Evolutionary conservation across 345 rosid genomes (phyloP).

Genomic region (Gossypium sturtianum): DNA sequence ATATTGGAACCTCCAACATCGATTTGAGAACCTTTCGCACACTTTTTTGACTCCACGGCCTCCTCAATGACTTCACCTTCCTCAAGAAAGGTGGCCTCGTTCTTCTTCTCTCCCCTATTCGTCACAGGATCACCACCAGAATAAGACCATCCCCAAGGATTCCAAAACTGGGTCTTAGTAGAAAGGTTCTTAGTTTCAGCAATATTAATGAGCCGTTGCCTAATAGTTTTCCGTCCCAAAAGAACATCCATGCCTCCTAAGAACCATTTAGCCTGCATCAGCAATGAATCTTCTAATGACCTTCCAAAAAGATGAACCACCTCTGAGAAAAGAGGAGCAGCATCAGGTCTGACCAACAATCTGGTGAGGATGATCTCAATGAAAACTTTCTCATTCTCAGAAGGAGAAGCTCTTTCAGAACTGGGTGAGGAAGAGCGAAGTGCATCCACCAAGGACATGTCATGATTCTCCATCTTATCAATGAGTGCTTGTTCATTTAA

Average conservation of each 20-base stretch:
- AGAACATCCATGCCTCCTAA: conserved; percentile 85
- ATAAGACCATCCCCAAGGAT: conserved; percentile 92
- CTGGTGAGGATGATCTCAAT: conserved; percentile 85
- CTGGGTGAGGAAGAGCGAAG: conserved; percentile 65
- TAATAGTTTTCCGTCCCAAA: conserved; percentile 79
- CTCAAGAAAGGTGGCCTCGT: conserved; percentile 51
- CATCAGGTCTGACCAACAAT: conserved; percentile 93
- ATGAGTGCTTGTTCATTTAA: conserved; percentile 87
- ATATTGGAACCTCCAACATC: conserved; percentile 40
- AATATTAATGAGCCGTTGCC: conserved; percentile 69
- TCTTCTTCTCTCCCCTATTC: conserved; percentile 50
- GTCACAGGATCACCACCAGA: conserved; percentile 32
- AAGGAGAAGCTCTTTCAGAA: conserved; percentile 63
- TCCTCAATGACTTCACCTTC: conserved; percentile 94
- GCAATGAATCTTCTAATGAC: conserved; percentile 84
- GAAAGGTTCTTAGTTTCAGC: conserved; percentile 77
- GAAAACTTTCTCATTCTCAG: conserved; percentile 86
- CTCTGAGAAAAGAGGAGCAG: conserved; percentile 89
- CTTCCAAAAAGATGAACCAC: conserved; percentile 89
- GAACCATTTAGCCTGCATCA: conserved; percentile 91
- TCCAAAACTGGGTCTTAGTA: conserved; percentile 66
- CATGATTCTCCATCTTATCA: conserved; percentile 76
- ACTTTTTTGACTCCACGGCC: conserved; percentile 43
- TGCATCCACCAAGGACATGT: conserved; percentile 64
- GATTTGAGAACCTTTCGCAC: conserved; percentile 37